These are phyloP conservation scores for Fagus sylvatica DNA, from an alignment of 306 rosid genomes.

Conservation along the genomic window DNA sequence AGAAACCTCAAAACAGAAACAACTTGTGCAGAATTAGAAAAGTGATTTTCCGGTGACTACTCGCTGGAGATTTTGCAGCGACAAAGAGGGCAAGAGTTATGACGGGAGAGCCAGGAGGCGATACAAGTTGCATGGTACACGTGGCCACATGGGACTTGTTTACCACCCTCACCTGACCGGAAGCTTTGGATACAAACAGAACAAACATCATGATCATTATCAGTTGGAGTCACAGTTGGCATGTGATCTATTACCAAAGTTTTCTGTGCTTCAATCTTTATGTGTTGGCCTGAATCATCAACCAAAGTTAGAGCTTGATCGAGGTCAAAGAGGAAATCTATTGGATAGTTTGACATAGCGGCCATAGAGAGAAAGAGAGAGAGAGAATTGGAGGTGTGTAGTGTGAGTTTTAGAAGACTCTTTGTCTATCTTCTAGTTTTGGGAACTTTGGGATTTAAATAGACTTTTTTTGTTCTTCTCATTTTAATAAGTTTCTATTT, in stretches of 20 bases:
- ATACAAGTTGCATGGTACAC: constrained; percentile 64
- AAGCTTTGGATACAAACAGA: constrained; percentile 58
- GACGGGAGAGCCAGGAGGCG: constrained; percentile 54
- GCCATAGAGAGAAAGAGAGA: background rate
- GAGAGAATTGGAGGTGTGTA: background rate
- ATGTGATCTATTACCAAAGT: constrained; percentile 9
- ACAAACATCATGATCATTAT: constrained; percentile 34
- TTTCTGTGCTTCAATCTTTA: constrained; percentile 1
- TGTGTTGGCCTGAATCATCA: constrained; percentile 15
- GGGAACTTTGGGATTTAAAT: no score
- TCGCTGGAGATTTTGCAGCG: constrained; percentile 42
- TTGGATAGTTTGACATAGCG: background rate
- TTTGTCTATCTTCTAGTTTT: no score
- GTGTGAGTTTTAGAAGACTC: background rate
- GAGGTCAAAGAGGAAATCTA: constrained; percentile 44
- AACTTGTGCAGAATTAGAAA: background rate
- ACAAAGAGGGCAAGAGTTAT: constrained; percentile 72
- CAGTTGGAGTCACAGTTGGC: constrained; percentile 25
- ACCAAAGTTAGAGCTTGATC: constrained; percentile 47
- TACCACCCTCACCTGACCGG: constrained; percentile 26
- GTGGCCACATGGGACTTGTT: constrained; percentile 61
- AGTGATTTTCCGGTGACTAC: background rate
- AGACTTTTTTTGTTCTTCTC: no score
- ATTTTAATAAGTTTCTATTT: no score
- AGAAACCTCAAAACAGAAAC: background rate